Evolutionary conservation across 345 rosid species (phyloP).

Genomic region (Brassica nigra): DNA sequence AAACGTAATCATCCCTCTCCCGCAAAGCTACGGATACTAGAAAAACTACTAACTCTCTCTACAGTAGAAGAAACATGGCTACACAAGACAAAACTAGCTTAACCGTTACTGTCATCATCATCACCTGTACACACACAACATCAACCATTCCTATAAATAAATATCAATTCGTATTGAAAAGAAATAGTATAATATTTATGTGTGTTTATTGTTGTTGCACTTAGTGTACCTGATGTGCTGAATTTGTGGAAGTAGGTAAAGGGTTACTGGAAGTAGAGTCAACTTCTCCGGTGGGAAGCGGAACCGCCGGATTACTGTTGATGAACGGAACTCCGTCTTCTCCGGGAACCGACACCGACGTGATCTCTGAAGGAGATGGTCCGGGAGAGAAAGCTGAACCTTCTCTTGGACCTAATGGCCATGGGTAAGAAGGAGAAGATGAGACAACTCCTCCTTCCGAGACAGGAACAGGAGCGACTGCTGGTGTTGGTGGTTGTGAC

Average conservation of each 20-base stretch:
- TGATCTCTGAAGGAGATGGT: slow-evolving; percentile 54
- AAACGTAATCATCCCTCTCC: slow-evolving; percentile 29
- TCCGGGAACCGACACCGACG: slow-evolving; percentile 57
- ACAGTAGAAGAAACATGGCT: slow-evolving; percentile 32
- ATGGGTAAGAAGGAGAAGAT: slow-evolving; percentile 73
- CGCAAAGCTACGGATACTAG: neutral
- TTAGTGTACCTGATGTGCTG: slow-evolving; percentile 37
- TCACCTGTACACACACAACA: slow-evolving; percentile 31
- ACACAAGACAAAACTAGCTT: slow-evolving; percentile 30
- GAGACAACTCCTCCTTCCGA: slow-evolving; percentile 65
- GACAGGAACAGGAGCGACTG: slow-evolving; percentile 52
- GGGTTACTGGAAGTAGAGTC: slow-evolving; percentile 87
- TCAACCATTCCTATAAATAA: slow-evolving; percentile 1
- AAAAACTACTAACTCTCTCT: neutral
- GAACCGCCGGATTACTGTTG: slow-evolving; percentile 93
- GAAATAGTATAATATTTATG: neutral
- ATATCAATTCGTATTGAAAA: neutral
- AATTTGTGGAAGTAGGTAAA: slow-evolving; percentile 54
- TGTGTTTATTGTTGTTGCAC: neutral
- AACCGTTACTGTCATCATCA: slow-evolving; percentile 25
- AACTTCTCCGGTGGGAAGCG: slow-evolving; percentile 94
- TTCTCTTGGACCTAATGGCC: slow-evolving; percentile 81
- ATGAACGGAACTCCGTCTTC: slow-evolving; percentile 82
- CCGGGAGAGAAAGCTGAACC: slow-evolving; percentile 57
- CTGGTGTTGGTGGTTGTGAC: slow-evolving; percentile 43